A percentile compares a stretch with the other conserved stretches of the same genome.
Conservation (phyloP, 2,329 filamentous ascomycete genomes). For the Mycocentrospora acerina region DNA sequence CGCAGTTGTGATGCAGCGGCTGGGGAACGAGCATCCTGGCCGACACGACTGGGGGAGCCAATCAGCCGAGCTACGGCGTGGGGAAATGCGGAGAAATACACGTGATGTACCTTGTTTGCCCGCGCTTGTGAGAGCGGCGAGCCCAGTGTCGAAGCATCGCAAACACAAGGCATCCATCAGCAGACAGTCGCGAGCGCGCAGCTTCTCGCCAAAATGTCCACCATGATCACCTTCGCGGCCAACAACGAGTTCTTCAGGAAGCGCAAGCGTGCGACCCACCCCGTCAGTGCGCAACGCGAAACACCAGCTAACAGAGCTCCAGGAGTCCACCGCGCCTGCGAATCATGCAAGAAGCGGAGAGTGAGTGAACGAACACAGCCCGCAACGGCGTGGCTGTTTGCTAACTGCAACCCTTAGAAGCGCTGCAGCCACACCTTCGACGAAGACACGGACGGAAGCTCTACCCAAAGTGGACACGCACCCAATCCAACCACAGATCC, state of each 20-base stretch:
- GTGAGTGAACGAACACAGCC: constrained; percentile 24
- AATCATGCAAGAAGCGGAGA: constrained; percentile 48
- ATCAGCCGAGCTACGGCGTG: constrained; percentile 10
- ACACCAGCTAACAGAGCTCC: constrained; percentile 25
- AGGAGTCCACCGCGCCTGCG: constrained; percentile 47
- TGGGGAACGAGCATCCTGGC: constrained; percentile 13
- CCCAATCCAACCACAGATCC: constrained; percentile 34
- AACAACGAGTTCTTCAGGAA: constrained; percentile 49
- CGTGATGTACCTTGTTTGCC: constrained; percentile 3
- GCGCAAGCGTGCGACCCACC: constrained; percentile 40
- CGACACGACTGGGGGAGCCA: constrained; percentile 2
- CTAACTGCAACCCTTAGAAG: constrained; percentile 36
- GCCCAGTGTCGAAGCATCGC: constrained; percentile 13
- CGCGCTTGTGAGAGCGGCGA: constrained; percentile 23
- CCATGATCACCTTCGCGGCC: constrained; percentile 48
- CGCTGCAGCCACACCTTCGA: constrained; percentile 47
- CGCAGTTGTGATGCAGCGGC: constrained; percentile 2
- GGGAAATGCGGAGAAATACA: constrained; percentile 6
- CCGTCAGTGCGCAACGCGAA: constrained; percentile 16
- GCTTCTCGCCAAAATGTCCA: constrained; percentile 35
- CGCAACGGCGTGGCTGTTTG: constrained; percentile 13
- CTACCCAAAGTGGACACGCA: constrained; percentile 41
- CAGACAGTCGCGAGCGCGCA: constrained; percentile 7
- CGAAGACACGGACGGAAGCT: constrained; percentile 40
- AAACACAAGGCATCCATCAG: constrained; percentile 8